Percentiles rank a stretch among this genome's conserved stretches.
phyloP scores from a whole-genome alignment of 2,329 filamentous ascomycete genomes.

The Lecanosticta acicola region DNA sequence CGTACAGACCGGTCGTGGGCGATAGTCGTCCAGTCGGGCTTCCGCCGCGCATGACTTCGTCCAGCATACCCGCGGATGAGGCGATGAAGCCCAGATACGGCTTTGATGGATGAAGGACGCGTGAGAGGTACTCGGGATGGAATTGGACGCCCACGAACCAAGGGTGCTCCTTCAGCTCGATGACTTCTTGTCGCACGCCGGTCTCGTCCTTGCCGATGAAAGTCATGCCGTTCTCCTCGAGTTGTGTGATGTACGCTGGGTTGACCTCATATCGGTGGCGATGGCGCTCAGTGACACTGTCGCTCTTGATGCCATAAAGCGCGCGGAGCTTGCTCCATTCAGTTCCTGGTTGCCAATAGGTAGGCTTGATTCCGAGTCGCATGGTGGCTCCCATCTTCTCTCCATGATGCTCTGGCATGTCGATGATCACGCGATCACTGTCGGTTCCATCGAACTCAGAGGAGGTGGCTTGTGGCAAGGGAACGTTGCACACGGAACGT shows the following conservation, averaged over 20 bases:
- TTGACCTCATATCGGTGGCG: slow-evolving; percentile 90
- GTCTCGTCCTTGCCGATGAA: slow-evolving; percentile 77
- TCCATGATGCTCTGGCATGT: slow-evolving; percentile 84
- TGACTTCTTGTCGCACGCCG: slow-evolving; percentile 73
- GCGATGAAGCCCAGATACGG: slow-evolving; percentile 83
- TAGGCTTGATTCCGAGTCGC: slow-evolving; percentile 71
- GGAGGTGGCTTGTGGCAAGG: slow-evolving; percentile 46
- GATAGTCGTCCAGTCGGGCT: slow-evolving; percentile 14
- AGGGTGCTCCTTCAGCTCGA: slow-evolving; percentile 77
- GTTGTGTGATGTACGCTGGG: slow-evolving; percentile 63
- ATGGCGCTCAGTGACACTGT: slow-evolving; percentile 62
- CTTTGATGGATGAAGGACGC: slow-evolving; percentile 67
- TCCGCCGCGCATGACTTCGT: slow-evolving; percentile 35
- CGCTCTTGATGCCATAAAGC: slow-evolving; percentile 57
- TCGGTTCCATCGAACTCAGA: slow-evolving; percentile 55
- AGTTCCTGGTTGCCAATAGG: slow-evolving; percentile 66
- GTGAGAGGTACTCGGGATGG: slow-evolving; percentile 78
- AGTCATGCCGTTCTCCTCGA: slow-evolving; percentile 63
- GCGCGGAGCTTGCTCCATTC: slow-evolving; percentile 74
- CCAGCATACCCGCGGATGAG: slow-evolving; percentile 64
- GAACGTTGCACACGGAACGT: slow-evolving; percentile 64
- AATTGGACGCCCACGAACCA: slow-evolving; percentile 84
- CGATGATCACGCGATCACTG: slow-evolving; percentile 70
- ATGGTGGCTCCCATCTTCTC: slow-evolving; percentile 79
- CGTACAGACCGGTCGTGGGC: slow-evolving; percentile 12